These are phyloP conservation scores for Eimeria sp. DNA, from an alignment of 169 alveolate genomes.

Conservation along the genomic window DNA sequence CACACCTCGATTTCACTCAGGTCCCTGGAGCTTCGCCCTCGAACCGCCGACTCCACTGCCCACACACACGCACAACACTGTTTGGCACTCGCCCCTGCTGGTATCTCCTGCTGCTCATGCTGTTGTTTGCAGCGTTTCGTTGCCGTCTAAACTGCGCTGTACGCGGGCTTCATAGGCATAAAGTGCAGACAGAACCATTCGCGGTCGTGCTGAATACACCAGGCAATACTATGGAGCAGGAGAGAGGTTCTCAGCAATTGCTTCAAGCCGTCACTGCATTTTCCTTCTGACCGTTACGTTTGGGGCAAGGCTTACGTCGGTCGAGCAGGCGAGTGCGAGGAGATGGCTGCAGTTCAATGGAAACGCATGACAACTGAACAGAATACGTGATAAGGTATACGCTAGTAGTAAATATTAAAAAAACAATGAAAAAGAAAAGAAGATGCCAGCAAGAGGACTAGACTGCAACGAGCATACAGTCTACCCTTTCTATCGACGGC, in stretches of 20 bases:
- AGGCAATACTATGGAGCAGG: not conserved
- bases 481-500: not conserved
- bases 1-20: conserved; percentile 14
- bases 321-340: conserved; percentile 32
- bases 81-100: not conserved
- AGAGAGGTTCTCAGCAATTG: not conserved
- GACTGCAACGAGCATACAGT: not conserved
- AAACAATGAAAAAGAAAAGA: not conserved
- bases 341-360: not conserved
- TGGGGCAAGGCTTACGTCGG: conserved; percentile 7
- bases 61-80: not conserved
- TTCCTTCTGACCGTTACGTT: not conserved
- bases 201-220: not conserved
- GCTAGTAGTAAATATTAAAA: not conserved
- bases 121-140: not conserved
- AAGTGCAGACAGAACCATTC: not conserved
- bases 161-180: not conserved
- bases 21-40: conserved; percentile 5
- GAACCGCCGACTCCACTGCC: conserved; percentile 2
- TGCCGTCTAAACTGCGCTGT: not conserved
- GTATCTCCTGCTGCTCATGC: not conserved
- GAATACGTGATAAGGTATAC: not conserved
- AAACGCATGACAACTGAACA: not conserved
- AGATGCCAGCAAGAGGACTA: not conserved
- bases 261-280: not conserved